Conservation (phyloP, 345 rosid species). For the Acer campestre region DNA sequence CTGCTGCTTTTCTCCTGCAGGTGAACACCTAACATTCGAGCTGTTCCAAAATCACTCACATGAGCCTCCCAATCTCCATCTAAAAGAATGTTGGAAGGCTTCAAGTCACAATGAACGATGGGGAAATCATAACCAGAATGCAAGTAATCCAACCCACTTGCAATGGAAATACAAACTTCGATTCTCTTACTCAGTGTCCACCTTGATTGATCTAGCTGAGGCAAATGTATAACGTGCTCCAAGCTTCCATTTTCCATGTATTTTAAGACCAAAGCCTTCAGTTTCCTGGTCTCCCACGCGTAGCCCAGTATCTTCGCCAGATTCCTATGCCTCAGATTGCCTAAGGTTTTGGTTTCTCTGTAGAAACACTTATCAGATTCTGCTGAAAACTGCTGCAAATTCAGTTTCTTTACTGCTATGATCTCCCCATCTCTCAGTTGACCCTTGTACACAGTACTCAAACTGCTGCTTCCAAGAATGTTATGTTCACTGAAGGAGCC, state of each 20-base stretch:
- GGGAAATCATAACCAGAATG: conserved; percentile 78
- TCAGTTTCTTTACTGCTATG: conserved; percentile 76
- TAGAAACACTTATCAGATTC: conserved; percentile 76
- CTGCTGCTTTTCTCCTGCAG: conserved; percentile 48
- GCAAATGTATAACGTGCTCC: conserved; percentile 55
- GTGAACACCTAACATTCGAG: conserved; percentile 69
- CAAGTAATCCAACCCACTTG: conserved; percentile 72
- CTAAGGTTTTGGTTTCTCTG: conserved; percentile 71
- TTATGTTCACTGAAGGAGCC: conserved; percentile 50
- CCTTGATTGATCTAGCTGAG: conserved; percentile 32
- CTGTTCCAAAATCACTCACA: conserved; percentile 98
- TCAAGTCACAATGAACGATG: conserved; percentile 82
- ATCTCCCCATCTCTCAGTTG: conserved; percentile 55
- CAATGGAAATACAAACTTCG: conserved; percentile 53
- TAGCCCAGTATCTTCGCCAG: conserved; percentile 77
- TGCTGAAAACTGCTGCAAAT: conserved; percentile 63
- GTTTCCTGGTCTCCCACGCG: conserved; percentile 83
- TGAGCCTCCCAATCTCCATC: conserved; percentile 65
- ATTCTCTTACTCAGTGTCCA: conserved; percentile 56
- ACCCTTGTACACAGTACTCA: conserved; percentile 88
- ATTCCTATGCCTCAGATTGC: conserved; percentile 72
- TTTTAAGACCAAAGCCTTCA: conserved; percentile 75
- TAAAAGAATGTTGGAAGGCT: conserved; percentile 82
- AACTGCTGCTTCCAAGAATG: conserved; percentile 68
- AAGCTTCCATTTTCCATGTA: conserved; percentile 84